Evolutionary conservation across 2,329 filamentous ascomycete species (phyloP).

Genomic region (Aspergillus sergii): DNA sequence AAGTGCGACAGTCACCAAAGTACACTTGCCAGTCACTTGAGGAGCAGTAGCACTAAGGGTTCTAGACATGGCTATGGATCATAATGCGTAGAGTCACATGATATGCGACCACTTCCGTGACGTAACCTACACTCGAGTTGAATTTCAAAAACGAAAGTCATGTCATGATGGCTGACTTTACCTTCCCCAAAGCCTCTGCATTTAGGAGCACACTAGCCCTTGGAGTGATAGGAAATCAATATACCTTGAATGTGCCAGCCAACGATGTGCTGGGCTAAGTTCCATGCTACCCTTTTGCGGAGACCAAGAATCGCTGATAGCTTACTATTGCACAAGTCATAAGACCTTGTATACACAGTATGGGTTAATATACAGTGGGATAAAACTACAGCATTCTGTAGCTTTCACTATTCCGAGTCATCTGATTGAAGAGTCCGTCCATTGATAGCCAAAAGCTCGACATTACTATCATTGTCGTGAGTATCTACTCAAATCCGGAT

Average conservation of each 20-base stretch:
- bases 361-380: background rate
- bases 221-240: too few relatives aligned
- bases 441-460: conserved; percentile 15
- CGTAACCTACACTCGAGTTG: too few relatives aligned
- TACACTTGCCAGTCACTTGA: too few relatives aligned
- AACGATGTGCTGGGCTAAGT: background rate
- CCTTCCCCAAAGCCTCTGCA: too few relatives aligned
- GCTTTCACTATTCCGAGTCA: conserved; percentile 6
- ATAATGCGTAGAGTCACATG: too few relatives aligned
- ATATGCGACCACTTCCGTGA: too few relatives aligned
- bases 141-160: too few relatives aligned
- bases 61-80: too few relatives aligned
- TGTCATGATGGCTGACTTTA: too few relatives aligned
- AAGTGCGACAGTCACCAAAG: too few relatives aligned
- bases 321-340: background rate
- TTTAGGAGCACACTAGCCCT: too few relatives aligned
- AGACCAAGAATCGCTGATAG: background rate
- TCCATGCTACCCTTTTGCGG: background rate
- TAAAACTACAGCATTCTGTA: background rate
- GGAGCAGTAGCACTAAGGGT: too few relatives aligned
- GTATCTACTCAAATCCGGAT: background rate
- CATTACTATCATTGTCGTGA: conserved; percentile 3
- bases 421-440: conserved; percentile 7
- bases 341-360: background rate
- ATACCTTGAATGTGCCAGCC: background rate